A percentile compares a stretch with the other conserved stretches of the same genome.
Evolutionary conservation across 1,284 basidiomycete species (phyloP).

Genomic region (Marasmius tenuissimus): DNA sequence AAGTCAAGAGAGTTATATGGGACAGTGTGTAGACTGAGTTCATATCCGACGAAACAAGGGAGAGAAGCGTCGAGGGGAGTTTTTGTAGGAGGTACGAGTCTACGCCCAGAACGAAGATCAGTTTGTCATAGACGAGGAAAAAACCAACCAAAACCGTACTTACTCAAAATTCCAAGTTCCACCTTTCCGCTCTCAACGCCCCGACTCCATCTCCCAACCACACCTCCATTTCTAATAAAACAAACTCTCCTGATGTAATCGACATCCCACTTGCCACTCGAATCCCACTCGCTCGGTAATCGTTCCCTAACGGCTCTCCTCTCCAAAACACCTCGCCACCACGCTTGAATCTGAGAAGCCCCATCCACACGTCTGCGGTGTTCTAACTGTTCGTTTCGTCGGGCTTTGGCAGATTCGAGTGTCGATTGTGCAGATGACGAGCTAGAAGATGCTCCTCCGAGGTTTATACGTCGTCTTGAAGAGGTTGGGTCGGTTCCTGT

Average conservation of each 20-base stretch:
- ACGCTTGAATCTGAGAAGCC: constrained; percentile 64
- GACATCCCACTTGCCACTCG: constrained; percentile 41
- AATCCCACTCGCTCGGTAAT: constrained; percentile 45
- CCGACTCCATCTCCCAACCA: constrained; percentile 54
- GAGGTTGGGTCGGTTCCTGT: constrained; percentile 33
- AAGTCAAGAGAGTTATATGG: not conserved
- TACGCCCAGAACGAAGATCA: not conserved
- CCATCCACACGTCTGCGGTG: constrained; percentile 54
- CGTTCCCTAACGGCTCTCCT: constrained; percentile 38
- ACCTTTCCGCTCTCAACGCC: constrained; percentile 27
- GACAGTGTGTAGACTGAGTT: not conserved
- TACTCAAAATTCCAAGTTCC: not conserved
- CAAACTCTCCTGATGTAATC: constrained; percentile 49
- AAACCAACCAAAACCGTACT: not conserved
- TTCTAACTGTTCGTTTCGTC: constrained; percentile 57
- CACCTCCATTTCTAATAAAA: constrained; percentile 50
- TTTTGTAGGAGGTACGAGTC: not conserved
- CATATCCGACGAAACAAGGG: not conserved
- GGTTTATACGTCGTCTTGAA: constrained; percentile 67
- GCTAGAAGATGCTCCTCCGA: constrained; percentile 59
- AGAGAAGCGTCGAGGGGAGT: not conserved
- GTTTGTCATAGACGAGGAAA: not conserved
- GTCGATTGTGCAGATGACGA: constrained; percentile 54
- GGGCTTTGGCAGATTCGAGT: constrained; percentile 58
- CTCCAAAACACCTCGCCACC: constrained; percentile 57